Evolutionary conservation across 306 rosid species (phyloP).

Genomic region (Glycyrrhiza uralensis): DNA sequence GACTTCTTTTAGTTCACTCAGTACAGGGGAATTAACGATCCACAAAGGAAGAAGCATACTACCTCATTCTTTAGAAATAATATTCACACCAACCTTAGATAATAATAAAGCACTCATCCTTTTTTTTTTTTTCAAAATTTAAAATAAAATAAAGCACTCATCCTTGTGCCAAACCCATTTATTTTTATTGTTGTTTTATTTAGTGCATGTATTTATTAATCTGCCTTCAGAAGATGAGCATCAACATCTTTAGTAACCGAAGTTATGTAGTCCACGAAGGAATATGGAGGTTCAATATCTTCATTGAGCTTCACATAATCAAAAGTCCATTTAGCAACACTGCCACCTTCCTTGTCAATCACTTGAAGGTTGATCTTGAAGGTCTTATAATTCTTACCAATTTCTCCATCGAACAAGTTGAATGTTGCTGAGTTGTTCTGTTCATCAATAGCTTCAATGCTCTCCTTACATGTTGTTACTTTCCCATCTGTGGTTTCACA

Average conservation of each 20-base stretch:
- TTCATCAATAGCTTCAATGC: conserved; percentile 10
- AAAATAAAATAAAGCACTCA: too few species aligned
- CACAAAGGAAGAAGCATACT: too few species aligned
- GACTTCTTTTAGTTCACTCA: too few species aligned
- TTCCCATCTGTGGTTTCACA: background rate
- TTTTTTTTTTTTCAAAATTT: too few species aligned
- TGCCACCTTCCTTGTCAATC: background rate
- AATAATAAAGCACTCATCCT: too few species aligned
- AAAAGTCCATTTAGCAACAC: background rate
- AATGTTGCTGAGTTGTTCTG: background rate
- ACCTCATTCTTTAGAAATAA: too few species aligned
- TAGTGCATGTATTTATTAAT: too few species aligned
- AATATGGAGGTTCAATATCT: conserved; percentile 7
- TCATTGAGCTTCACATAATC: conserved; percentile 19
- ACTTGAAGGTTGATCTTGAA: background rate
- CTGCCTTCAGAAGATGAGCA: background rate
- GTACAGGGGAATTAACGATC: too few species aligned
- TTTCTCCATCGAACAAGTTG: conserved; percentile 14
- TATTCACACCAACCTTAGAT: too few species aligned
- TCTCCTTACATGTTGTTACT: background rate
- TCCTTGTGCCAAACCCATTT: too few species aligned
- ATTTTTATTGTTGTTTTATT: too few species aligned
- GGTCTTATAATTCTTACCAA: background rate
- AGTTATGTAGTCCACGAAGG: background rate
- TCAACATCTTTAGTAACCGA: background rate